These are phyloP conservation scores for Backusella luteola DNA, from an alignment of 192 early-diverging fungal genomes.

Conservation along the genomic window DNA sequence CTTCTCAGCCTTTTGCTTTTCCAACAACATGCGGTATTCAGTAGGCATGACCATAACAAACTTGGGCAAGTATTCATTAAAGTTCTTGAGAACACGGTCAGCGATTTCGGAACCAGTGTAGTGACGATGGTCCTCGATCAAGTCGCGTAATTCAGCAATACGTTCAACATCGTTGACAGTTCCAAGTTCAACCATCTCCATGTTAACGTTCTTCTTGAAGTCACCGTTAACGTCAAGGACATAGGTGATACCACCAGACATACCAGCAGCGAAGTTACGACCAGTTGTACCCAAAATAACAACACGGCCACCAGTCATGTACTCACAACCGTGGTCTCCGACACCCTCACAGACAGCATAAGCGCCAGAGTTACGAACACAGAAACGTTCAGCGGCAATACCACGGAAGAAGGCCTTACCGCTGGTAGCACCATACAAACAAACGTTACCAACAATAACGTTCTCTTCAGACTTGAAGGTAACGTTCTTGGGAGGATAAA, in stretches of 20 bases:
- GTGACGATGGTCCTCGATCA: constrained; percentile 79
- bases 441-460: constrained; percentile 95
- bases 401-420: constrained; percentile 92
- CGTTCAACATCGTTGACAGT: constrained; percentile 77
- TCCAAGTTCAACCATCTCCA: constrained; percentile 89
- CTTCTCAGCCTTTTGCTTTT: constrained; percentile 55
- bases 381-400: constrained; percentile 96
- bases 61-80: constrained; percentile 67
- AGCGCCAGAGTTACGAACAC: constrained; percentile 98
- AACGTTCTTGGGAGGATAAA: constrained; percentile 85
- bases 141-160: constrained; percentile 66
- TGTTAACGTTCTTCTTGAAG: constrained; percentile 78
- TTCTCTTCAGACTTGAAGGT: constrained; percentile 83
- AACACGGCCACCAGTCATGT: constrained; percentile 98
- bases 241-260: constrained; percentile 97
- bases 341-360: constrained; percentile 93
- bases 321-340: constrained; percentile 99
- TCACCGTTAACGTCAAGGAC: constrained; percentile 68
- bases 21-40: constrained; percentile 86
- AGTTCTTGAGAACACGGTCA: constrained; percentile 65
- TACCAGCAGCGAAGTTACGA: constrained; percentile 98
- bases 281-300: constrained; percentile 87
- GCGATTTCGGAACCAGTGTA: constrained; percentile 82
- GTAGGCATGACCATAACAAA: constrained; percentile 93
- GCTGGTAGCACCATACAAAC: constrained; percentile 94